Percentiles rank a stretch among this genome's conserved stretches.
These are phyloP conservation scores for Chaetomium fimeti DNA, from an alignment of 495 filamentous ascomycete species.

Conservation along the genomic window DNA sequence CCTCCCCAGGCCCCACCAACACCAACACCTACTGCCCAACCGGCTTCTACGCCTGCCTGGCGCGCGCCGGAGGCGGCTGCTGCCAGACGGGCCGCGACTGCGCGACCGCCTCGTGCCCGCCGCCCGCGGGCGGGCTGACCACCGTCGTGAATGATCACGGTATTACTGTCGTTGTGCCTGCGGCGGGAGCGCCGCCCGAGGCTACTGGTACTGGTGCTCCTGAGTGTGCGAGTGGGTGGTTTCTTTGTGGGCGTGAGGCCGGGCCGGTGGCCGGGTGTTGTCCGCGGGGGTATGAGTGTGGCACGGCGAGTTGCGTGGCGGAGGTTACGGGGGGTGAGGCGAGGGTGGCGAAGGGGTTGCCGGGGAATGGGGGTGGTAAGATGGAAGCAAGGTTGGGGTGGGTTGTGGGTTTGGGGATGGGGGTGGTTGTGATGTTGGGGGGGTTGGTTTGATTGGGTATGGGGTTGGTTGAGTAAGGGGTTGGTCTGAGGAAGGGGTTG, in stretches of 20 bases:
- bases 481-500: neutral
- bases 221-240: conserved; percentile 77
- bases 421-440: neutral
- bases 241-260: conserved; percentile 57
- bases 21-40: conserved; percentile 51
- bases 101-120: conserved; percentile 55
- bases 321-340: conserved; percentile 39
- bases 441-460: conserved; percentile 5
- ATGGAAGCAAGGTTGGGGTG: neutral
- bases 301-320: conserved; percentile 61
- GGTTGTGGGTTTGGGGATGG: neutral
- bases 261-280: conserved; percentile 70
- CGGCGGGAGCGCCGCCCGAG: conserved; percentile 39
- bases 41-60: conserved; percentile 57
- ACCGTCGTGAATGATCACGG: conserved; percentile 61
- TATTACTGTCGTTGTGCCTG: conserved; percentile 66
- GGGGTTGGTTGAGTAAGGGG: neutral
- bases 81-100: conserved; percentile 80
- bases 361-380: conserved; percentile 24
- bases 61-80: conserved; percentile 54
- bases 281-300: conserved; percentile 71
- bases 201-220: conserved; percentile 24
- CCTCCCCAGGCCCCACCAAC: conserved; percentile 28
- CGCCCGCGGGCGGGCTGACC: conserved; percentile 46
- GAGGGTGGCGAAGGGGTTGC: conserved; percentile 60